These are phyloP conservation scores for Salmacisia buchloeana DNA, from an alignment of 1,284 basidiomycete species.

Conservation along the genomic window DNA sequence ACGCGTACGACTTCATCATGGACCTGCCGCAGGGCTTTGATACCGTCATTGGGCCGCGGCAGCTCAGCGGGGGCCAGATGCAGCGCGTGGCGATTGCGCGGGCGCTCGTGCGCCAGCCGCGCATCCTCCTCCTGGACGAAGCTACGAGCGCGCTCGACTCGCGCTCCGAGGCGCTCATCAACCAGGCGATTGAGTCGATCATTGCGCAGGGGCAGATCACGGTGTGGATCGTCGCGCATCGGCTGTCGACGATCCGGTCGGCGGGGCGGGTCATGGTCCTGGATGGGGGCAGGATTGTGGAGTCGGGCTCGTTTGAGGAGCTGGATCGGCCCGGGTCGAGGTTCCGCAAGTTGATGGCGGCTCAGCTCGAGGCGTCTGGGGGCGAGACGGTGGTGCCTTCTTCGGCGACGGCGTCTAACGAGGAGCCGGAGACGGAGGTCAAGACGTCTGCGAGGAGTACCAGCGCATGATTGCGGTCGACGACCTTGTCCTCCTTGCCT, in stretches of 20 bases:
- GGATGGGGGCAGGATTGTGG: conserved; percentile 54
- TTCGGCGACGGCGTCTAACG: too few relatives aligned
- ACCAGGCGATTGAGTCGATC: conserved; percentile 53
- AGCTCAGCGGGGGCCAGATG: conserved; percentile 53
- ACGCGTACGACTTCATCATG: conserved; percentile 86
- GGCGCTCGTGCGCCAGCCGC: conserved; percentile 54
- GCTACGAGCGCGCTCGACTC: conserved; percentile 52
- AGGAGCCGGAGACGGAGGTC: too few relatives aligned
- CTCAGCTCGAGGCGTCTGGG: conserved; percentile 32
- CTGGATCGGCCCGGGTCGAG: conserved; percentile 45
- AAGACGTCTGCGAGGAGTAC: too few relatives aligned
- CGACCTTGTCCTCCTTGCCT: too few relatives aligned
- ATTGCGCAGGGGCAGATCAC: conserved; percentile 54
- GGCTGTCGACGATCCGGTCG: conserved; percentile 55
- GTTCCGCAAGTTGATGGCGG: conserved; percentile 43
- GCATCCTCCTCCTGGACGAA: conserved; percentile 51
- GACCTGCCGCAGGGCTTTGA: conserved; percentile 79
- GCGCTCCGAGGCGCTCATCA: conserved; percentile 53
- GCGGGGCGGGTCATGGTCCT: conserved; percentile 55
- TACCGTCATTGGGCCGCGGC: conserved; percentile 56
- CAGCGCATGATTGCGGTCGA: too few relatives aligned
- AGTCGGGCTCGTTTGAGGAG: conserved; percentile 54
- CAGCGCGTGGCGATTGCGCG: conserved; percentile 57
- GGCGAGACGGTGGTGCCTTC: conserved; percentile 9
- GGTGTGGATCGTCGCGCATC: conserved; percentile 56